Conservation (phyloP, 257 asterid species). For the Solanum pinnatisectum region DNA sequence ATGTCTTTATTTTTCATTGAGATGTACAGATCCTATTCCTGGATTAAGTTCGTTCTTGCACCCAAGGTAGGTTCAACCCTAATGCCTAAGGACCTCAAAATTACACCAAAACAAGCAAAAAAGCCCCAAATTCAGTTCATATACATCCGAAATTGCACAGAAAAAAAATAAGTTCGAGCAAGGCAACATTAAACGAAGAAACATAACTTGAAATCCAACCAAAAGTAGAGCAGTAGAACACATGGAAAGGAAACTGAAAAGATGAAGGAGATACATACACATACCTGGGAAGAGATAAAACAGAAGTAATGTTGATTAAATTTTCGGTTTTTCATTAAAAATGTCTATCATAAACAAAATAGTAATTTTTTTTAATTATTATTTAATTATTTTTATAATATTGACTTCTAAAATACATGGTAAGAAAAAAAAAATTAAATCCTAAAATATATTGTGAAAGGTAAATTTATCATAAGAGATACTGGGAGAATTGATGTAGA, state of each 20-base stretch:
- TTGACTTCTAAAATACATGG: too few species aligned
- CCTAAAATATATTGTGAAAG: too few species aligned
- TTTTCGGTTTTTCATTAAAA: too few species aligned
- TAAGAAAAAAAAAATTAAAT: too few species aligned
- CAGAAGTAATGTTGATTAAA: background rate
- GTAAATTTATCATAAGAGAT: too few species aligned
- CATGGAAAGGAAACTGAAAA: background rate
- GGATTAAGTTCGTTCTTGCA: background rate
- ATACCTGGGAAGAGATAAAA: background rate
- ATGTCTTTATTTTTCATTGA: background rate
- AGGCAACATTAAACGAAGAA: background rate
- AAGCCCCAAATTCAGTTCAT: background rate
- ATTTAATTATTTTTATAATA: too few species aligned
- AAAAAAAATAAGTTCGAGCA: background rate
- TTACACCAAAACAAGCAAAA: background rate
- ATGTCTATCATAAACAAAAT: too few species aligned
- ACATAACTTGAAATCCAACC: background rate
- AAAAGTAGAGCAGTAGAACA: background rate
- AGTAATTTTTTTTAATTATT: too few species aligned
- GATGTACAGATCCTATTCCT: background rate
- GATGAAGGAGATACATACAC: background rate
- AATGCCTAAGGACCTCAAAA: background rate
- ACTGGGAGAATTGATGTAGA: too few species aligned
- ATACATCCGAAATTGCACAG: background rate
- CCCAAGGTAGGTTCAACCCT: background rate